Percentiles rank a stretch among this genome's conserved stretches.
phyloP scores from a whole-genome alignment of 371 early-diverging fungal species.

The Lichtheimia ornata region DNA sequence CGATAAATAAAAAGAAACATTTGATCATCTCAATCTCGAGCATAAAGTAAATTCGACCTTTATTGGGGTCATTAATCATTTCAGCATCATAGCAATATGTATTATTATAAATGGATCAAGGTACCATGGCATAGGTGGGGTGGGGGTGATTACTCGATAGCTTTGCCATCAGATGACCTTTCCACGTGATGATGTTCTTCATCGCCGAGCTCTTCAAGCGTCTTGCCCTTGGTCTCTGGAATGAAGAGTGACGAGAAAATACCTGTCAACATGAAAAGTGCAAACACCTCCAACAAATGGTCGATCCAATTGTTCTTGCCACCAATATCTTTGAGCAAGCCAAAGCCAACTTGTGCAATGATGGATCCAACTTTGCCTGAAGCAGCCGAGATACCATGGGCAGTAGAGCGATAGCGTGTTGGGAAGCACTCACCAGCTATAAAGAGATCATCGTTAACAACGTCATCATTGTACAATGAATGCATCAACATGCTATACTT shows the following conservation, averaged over 20 bases:
- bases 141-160: no score
- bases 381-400: conserved; percentile 90
- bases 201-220: conserved; percentile 43
- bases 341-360: conserved; percentile 74
- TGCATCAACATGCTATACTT: neutral
- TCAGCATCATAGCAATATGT: no score
- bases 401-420: conserved; percentile 82
- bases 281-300: conserved; percentile 73
- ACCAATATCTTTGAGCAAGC: conserved; percentile 71
- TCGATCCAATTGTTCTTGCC: conserved; percentile 65
- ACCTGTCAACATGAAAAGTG: conserved; percentile 78
- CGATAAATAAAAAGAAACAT: no score
- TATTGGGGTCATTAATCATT: no score
- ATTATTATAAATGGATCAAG: no score
- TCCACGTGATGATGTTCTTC: conserved; percentile 11
- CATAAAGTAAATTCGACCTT: no score
- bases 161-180: no score
- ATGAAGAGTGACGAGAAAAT: conserved; percentile 57
- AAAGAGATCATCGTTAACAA: conserved; percentile 24
- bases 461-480: conserved; percentile 16
- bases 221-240: conserved; percentile 49
- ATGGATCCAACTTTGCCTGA: conserved; percentile 87
- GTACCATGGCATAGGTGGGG: no score
- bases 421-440: conserved; percentile 89
- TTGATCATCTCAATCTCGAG: no score